Evolutionary conservation across 768 basidiomycete species (phyloP), one percentile per base, ranked within the genome.

Genomic region (Epithele typhae): DNA sequence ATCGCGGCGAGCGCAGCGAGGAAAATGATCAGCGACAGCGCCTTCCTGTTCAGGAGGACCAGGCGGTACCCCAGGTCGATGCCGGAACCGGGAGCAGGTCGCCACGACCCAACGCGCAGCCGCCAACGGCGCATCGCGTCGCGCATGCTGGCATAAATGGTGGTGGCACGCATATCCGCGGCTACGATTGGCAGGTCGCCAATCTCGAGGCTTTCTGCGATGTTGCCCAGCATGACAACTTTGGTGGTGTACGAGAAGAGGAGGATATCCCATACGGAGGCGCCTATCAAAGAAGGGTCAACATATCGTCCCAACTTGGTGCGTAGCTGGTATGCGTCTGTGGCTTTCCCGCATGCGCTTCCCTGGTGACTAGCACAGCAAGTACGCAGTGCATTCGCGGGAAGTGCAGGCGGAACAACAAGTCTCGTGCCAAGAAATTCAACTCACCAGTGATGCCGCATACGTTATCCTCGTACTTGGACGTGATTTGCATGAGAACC

Each of bases 231-330:
- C 78, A 82, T 81, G 45, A 94, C 80, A 12, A 96, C 88, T 50
- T 85, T 82, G 1, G 91, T 93, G 30, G 87, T 90, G 62, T 92
- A 93, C 14, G 81, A 81, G 65, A 96, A 96, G n/a, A 92, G 66
- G 5, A 96, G 64, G 41, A 70, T 67, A 46, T 76, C 78, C 72
- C 75, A 79, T 1, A 75, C 68, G 4, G 82, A 83, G 19, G 80
- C 73, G 46, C 73, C 83, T 75, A 58, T 48, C n/a, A n/a, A n/a
- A n/a, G n/a, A n/a, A n/a, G n/a, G n/a, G n/a, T n/a, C n/a, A n/a
- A n/a, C n/a, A n/a, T n/a, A n/a, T n/a, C n/a, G n/a, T n/a, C n/a
- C n/a, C n/a, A n/a, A n/a, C n/a, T n/a, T n/a, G n/a, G n/a, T n/a
- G n/a, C n/a, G n/a, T n/a, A n/a, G n/a, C n/a, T n/a, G n/a, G n/a